Percentiles rank a stretch among this genome's conserved stretches.
Evolutionary conservation across 31 red algal genomes (phyloP).

Genomic region (Bonnemaisonia californica): DNA sequence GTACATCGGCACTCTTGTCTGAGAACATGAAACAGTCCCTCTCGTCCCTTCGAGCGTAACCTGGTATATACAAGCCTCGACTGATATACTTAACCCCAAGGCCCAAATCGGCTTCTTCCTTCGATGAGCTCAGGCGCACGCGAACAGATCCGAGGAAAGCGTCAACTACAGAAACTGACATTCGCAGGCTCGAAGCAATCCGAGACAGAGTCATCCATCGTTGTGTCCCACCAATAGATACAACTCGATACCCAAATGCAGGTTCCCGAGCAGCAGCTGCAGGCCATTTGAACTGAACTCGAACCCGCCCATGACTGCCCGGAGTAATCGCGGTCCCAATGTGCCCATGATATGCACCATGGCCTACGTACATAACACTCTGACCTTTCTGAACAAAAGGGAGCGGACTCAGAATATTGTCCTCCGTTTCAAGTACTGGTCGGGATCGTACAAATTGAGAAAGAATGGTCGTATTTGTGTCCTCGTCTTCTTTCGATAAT

Average conservation of each 20-base stretch:
- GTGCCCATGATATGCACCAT: conserved; percentile 77
- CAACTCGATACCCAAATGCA: conserved; percentile 82
- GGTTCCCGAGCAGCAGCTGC: conserved; percentile 63
- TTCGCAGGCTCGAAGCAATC: conserved; percentile 35
- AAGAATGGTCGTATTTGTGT: background rate
- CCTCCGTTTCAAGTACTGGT: background rate
- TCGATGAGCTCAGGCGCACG: conserved; percentile 31
- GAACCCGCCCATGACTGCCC: conserved; percentile 13
- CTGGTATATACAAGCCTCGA: conserved; percentile 64
- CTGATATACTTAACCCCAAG: conserved; percentile 80
- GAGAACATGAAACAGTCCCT: conserved; percentile 57
- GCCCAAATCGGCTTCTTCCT: conserved; percentile 76
- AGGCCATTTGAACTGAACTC: conserved; percentile 46
- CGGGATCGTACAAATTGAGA: background rate
- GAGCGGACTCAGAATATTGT: background rate
- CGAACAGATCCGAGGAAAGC: conserved; percentile 66
- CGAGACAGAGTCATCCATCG: conserved; percentile 71
- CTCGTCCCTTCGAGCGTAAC: conserved; percentile 75
- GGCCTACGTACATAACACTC: conserved; percentile 65
- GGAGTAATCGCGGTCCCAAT: conserved; percentile 35
- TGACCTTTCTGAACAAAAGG: conserved; percentile 31
- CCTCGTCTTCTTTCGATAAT: background rate
- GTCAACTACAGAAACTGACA: conserved; percentile 50
- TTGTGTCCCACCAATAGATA: conserved; percentile 20
- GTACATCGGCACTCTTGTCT: conserved; percentile 32